Evolutionary conservation across 352 stramenopile species (phyloP).

Genomic region (Phytophthora boehmeriae): DNA sequence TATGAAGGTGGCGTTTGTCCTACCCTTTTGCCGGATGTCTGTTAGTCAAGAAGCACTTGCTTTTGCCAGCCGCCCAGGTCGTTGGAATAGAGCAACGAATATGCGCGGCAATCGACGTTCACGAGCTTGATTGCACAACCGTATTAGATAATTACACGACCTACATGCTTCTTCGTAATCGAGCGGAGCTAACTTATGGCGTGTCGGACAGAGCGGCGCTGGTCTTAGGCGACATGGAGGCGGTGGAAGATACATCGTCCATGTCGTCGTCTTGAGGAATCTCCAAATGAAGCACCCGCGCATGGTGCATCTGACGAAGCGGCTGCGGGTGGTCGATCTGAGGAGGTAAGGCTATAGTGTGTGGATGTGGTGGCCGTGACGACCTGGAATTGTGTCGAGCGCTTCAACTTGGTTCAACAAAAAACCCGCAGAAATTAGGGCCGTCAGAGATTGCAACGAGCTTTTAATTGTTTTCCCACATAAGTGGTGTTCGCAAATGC

Average conservation of each 20-base stretch:
- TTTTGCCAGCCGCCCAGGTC: conserved; percentile 3
- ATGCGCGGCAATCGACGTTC: too few species aligned
- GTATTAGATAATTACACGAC: conserved; percentile 28
- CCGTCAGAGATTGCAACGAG: too few species aligned
- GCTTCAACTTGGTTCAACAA: too few species aligned
- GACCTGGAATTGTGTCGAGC: too few species aligned
- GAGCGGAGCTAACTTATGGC: conserved; percentile 10
- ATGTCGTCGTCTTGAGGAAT: conserved; percentile 33
- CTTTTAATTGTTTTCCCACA: too few species aligned
- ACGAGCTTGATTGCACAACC: conserved; percentile 17
- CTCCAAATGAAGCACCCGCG: conserved; percentile 34
- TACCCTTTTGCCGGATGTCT: neutral
- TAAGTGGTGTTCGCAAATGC: too few species aligned
- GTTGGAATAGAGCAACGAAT: conserved; percentile 23
- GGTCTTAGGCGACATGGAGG: conserved; percentile 38
- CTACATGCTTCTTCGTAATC: conserved; percentile 17
- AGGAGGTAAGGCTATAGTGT: conserved; percentile 27
- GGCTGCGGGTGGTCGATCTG: conserved; percentile 37
- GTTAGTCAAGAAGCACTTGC: neutral
- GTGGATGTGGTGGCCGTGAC: conserved; percentile 13
- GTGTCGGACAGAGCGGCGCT: conserved; percentile 28
- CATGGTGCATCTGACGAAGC: conserved; percentile 31
- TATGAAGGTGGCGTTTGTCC: neutral
- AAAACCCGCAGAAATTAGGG: too few species aligned
- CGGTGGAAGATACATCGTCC: conserved; percentile 30